Conservation (phyloP, 495 filamentous ascomycete species). For the Bryoglossum gracile region DNA sequence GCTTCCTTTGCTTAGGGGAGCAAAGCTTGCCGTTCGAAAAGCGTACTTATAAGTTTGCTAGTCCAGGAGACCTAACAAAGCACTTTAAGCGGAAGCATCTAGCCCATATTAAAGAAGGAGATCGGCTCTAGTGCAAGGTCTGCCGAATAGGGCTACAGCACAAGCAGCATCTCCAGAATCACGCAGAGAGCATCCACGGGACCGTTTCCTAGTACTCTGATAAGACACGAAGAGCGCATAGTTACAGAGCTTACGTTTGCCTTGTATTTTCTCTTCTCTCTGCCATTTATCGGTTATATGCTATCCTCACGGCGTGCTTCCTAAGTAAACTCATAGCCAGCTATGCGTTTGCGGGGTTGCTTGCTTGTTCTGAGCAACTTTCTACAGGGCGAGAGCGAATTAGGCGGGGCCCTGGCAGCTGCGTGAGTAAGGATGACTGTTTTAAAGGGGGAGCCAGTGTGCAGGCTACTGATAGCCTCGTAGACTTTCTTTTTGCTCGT, state of each 20-base stretch:
- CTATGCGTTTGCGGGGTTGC: too few species aligned
- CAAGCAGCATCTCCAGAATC: too few species aligned
- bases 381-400: too few species aligned
- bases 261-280: conserved; percentile 14
- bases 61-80: conserved; percentile 32
- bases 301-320: too few species aligned
- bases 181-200: conserved; percentile 12
- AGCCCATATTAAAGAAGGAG: conserved; percentile 24
- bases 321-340: too few species aligned
- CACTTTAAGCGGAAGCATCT: conserved; percentile 38
- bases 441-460: too few species aligned
- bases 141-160: too few species aligned
- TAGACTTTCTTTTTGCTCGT: too few species aligned
- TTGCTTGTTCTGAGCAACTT: too few species aligned
- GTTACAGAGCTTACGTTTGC: conserved; percentile 16
- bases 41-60: conserved; percentile 28
- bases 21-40: conserved; percentile 24
- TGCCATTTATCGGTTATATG: conserved; percentile 14
- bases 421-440: too few species aligned
- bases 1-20: conserved; percentile 35
- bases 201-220: conserved; percentile 12
- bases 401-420: too few species aligned
- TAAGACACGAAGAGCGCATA: conserved; percentile 16
- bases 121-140: conserved; percentile 20
- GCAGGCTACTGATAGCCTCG: too few species aligned